Conservation (phyloP, 2,329 filamentous ascomycete species). For the Aspergillus sp. region DNA sequence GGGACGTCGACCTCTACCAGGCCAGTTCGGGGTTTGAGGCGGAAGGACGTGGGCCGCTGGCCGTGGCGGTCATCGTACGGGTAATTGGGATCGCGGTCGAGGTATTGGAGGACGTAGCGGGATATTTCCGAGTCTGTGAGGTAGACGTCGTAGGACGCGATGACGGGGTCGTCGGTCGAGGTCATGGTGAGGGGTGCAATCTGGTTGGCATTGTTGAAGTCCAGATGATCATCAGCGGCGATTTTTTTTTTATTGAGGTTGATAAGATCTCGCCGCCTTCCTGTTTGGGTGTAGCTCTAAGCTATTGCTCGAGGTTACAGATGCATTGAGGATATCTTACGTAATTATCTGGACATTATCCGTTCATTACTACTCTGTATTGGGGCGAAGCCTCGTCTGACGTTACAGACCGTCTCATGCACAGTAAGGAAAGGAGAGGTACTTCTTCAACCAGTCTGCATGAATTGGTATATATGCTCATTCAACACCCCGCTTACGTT, state of each 20-base stretch:
- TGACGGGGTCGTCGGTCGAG: conserved; percentile 58
- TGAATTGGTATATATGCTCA: no score
- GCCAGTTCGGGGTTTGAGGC: conserved; percentile 77
- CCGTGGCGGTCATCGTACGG: conserved; percentile 58
- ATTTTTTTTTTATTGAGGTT: background rate
- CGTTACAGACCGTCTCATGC: no score
- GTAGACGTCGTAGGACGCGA: conserved; percentile 78
- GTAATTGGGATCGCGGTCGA: conserved; percentile 62
- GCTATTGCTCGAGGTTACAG: no score
- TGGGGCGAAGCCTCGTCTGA: no score
- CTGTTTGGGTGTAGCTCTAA: no score
- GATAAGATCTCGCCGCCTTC: background rate
- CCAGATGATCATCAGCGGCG: background rate
- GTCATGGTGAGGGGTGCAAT: background rate
- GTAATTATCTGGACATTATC: no score
- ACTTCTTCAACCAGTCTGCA: no score
- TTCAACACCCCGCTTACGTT: no score
- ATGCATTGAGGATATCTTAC: no score
- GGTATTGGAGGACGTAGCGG: conserved; percentile 84
- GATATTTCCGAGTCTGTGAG: conserved; percentile 72
- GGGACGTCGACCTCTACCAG: conserved; percentile 93
- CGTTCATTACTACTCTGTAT: no score
- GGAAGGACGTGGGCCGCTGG: conserved; percentile 67
- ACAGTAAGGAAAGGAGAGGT: no score
- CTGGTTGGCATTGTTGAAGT: background rate